Evolutionary conservation across 345 rosid species (phyloP), one percentile per base, ranked within the genome.

Genomic region (Conringia planisiliqua): DNA sequence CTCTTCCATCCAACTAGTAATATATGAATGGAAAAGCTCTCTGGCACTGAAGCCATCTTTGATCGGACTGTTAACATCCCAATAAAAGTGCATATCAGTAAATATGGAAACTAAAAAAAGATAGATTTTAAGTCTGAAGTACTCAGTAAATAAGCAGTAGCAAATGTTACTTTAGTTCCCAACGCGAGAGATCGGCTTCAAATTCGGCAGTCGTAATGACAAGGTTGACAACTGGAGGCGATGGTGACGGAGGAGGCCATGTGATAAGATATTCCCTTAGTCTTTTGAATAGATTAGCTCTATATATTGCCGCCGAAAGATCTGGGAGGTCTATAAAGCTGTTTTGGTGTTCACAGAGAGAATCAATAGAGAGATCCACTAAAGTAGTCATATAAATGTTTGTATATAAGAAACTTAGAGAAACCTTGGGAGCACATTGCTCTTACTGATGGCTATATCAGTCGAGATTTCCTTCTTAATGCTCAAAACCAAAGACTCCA

Each of bases 281-380:
- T 76, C 89, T 82, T 58, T 82, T 83, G 82, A 88, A 83, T 38
- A 93, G 90, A 70, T 93, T 96, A 51, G 66, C 82, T 57, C 87
- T 87, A 79, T 93, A 93, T 81, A 93, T 89, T 60, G 93, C 83
- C 1, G 97, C 75, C 32, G 93, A 89, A 78, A 89, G 79, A 78
- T 82, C 82, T 68, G 95, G 97, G 69, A 93, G 97, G 79, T 89
- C 96, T 60, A 93, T 70, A 79, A 86, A 93, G 65, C 98, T 93
- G 92, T 86, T 83, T 22, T 71, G 66, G 59, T 67, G 40, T 51
- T 57, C 74, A 55, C 74, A 78, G 9, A 71, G 61, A 69, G 73
- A 20, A 42, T 10, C 29, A 67, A 38, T 7, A 35, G 40, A 78
- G 29, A 73, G 69, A 60, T 20, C 11, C 50, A 51, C 47, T 27